phyloP scores from a whole-genome alignment of 768 basidiomycete genomes.

The Kwoniella botswanensis region DNA sequence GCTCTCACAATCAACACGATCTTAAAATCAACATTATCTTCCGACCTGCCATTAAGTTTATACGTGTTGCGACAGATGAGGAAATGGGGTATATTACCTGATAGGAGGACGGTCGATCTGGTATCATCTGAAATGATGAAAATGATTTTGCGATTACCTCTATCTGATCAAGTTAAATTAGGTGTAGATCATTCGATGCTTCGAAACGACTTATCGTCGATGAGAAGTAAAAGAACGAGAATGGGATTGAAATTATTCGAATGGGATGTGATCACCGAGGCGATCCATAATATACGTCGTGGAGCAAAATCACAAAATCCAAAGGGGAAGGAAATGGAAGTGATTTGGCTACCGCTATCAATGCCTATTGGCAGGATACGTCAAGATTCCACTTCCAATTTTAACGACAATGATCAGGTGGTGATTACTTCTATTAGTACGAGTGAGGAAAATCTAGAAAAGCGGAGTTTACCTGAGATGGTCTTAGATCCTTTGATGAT shows the following conservation, averaged over 20 bases:
- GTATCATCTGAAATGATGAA: constrained; percentile 6
- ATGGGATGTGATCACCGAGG: constrained; percentile 18
- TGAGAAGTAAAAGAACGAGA: constrained; percentile 3
- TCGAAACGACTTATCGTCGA: background rate
- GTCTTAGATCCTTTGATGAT: constrained; percentile 2
- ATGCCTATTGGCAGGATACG: constrained; percentile 14
- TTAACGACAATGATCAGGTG: too few species aligned
- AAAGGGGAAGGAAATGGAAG: background rate
- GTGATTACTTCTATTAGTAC: too few species aligned
- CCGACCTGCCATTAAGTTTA: constrained; percentile 3
- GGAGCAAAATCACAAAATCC: background rate
- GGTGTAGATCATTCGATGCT: background rate
- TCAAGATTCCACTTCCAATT: background rate
- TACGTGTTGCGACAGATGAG: constrained; percentile 1
- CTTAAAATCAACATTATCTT: constrained; percentile 5
- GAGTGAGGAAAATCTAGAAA: too few species aligned
- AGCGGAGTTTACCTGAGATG: constrained; percentile 1
- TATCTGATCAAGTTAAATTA: background rate
- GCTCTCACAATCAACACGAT: constrained; percentile 7
- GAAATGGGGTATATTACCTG: background rate
- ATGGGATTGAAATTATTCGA: constrained; percentile 13
- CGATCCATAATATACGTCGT: constrained; percentile 2
- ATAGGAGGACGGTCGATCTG: constrained; percentile 13
- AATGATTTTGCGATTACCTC: background rate
- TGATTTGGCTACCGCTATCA: constrained; percentile 1